Base-by-base conservation (phyloP, 352 stramenopile species). In the Pythium sp. region DNA sequence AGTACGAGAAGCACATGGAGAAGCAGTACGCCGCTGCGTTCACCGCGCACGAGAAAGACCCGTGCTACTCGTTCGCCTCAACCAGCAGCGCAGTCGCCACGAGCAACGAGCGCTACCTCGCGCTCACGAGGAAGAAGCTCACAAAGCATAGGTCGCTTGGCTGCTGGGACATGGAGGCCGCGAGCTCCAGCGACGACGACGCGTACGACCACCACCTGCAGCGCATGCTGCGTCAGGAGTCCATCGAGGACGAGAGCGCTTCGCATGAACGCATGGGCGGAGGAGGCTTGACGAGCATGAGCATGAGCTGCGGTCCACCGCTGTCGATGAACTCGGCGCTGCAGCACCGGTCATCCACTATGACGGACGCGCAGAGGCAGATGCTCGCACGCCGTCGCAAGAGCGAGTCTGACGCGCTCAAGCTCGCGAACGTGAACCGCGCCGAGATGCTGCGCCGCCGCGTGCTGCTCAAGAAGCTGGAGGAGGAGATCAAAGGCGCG, bases 1-100 rank as follows among this genome's bases (percentile, higher is more conserved):
- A 93, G 70, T 91, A 84, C 72, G 81, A 91, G 64, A 91, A 90
- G 72, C 82, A 74, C 14, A 73, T 91, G 30, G 72, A 89, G 51
- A 82, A 88, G 67, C 73, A 89, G 74, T 87, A 80, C 64, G 75
- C 77, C 5, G 73, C 75, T 8, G 72, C 81, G 20, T 63, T 72
- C 2, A 75, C 82, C 8, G 69, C 75, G n/a, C 58, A 72, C 12
- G 58, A 73, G 34, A 26, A 56, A n/a, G 49, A 62, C 9, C 14
- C 34, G 24, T 59, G 28, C 68, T 70, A 6, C 43, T 67, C 60
- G n/a, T 47, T 12, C 26, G 12, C 36, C 5, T n/a, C 8, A 59
- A 69, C 2, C 34, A 41, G 34, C 34, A 14, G 34, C 8, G 9
- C 9, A 41, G 9, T 41, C 34, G 3, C 34, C 34, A 14, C 34